These are phyloP conservation scores for Tilletia setariae DNA, from an alignment of 1,284 basidiomycete genomes.

Conservation along the genomic window DNA sequence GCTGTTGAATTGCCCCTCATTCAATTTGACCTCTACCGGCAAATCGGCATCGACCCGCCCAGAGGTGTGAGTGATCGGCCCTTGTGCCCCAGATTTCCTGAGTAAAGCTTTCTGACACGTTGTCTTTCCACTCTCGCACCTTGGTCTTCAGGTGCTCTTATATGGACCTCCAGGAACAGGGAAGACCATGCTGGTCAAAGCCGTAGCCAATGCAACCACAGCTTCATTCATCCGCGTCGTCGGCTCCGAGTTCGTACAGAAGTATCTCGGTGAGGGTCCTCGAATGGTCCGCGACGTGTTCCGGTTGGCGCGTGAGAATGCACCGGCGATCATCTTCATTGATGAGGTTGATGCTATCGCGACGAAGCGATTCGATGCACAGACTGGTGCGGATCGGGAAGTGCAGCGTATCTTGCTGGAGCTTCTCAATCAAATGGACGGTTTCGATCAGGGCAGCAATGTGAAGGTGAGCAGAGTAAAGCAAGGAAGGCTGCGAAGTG, in stretches of 20 bases:
- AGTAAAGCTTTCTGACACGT: neutral
- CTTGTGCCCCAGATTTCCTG: neutral
- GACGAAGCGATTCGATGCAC: conserved; percentile 98
- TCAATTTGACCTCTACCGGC: conserved; percentile 96
- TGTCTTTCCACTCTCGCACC: neutral
- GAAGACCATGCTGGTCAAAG: conserved; percentile 99
- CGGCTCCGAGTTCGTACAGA: conserved; percentile 97
- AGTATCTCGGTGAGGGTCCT: conserved; percentile 97
- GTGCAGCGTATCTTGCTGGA: conserved; percentile 99
- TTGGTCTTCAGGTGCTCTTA: conserved; percentile 61
- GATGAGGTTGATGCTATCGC: conserved; percentile 99
- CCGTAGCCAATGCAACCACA: conserved; percentile 94
- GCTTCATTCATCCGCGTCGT: conserved; percentile 97
- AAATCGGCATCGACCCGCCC: conserved; percentile 99
- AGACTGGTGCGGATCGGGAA: conserved; percentile 97
- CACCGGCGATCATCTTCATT: conserved; percentile 98
- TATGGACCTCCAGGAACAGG: conserved; percentile 96
- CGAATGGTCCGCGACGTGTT: conserved; percentile 99
- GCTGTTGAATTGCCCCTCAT: conserved; percentile 92
- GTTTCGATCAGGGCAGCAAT: conserved; percentile 97
- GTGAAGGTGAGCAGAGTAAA: conserved; percentile 96
- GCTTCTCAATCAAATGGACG: conserved; percentile 98
- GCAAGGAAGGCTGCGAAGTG: too few species aligned
- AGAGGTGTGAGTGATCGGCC: conserved; percentile 64
- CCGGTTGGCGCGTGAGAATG: conserved; percentile 91